Base-by-base conservation (phyloP, 805 yeast genomes). In the Blastobotrys mokoenaii region DNA sequence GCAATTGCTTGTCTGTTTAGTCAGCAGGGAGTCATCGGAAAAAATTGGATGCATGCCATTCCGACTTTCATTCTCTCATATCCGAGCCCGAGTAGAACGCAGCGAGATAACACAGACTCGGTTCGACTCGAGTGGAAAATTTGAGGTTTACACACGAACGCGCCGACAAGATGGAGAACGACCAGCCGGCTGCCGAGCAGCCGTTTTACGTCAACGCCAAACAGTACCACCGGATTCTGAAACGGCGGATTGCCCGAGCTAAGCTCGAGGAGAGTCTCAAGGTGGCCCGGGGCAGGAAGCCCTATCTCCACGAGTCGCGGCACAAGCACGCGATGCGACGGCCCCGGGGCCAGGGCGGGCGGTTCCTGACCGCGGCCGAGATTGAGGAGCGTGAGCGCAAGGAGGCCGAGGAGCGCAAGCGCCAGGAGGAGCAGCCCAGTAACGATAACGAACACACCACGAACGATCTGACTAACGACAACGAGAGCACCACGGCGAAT, bases 291-390 rank as follows among this genome's bases (percentile, higher is more conserved):
- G 94, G 94, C 14, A 77, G 97, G 56, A 82, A 83, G 61, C 97
- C 97, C 10, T 90, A 94, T 64, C 65, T 93, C 41, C 99, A 93
- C 61, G 98, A 93, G 65, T 86, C 96, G 15, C 75, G 99, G 57
- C 99, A 93, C 63, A 90, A 93, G 62, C 99, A 93, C 63, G 99
- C 99, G 2, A 93, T 93, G 98, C 76, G 97, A 61, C 77, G 99
- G 62, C 97, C 98, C 12, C 78, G 99, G 56, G 99, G 99, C 22
- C 97, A 93, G 67, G 98, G 98, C 29, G 99, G 99, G 5, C 72
- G 99, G 49, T 93, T 93, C 55, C 67, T 93, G 48, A 93, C 99
- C 0, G 96, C 97, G 11, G 95, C 96, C 9, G 85, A 77, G 51
- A 82, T 76, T 38, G 81, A 77, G 10, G 82, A 74, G 50, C 66